These are phyloP conservation scores for Neofusicoccum parvum DNA, from an alignment of 2,329 filamentous ascomycete species.

Conservation along the genomic window DNA sequence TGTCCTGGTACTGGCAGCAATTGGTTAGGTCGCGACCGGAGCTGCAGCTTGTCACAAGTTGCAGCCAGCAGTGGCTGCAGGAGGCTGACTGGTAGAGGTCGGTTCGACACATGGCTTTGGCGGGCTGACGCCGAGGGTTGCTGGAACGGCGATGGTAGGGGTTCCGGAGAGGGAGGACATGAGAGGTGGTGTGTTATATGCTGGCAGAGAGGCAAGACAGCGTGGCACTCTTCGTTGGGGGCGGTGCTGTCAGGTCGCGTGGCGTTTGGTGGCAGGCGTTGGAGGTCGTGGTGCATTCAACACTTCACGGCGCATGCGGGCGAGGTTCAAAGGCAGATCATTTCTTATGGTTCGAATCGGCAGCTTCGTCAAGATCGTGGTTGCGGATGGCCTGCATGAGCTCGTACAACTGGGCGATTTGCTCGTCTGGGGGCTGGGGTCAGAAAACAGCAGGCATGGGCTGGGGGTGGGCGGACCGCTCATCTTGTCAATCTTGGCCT, in stretches of 20 bases:
- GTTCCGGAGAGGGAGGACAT: not conserved
- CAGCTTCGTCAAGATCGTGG: conserved; percentile 48
- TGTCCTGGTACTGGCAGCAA: conserved; percentile 42
- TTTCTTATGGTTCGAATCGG: conserved; percentile 21
- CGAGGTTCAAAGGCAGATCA: not conserved
- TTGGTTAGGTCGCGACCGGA: conserved; percentile 43
- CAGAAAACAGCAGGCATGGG: not conserved
- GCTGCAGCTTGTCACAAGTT: conserved; percentile 48
- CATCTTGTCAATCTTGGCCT: conserved; percentile 85
- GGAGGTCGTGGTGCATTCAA: not conserved
- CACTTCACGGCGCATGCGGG: no score
- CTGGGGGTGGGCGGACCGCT: conserved; percentile 65
- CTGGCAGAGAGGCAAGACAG: no score
- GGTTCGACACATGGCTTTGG: conserved; percentile 49
- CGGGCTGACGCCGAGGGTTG: no score
- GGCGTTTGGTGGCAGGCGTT: not conserved
- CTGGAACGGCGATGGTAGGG: no score
- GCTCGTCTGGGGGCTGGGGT: conserved; percentile 67
- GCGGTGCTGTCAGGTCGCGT: not conserved
- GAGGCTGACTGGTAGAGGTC: conserved; percentile 47
- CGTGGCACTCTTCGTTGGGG: not conserved
- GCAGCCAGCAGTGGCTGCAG: conserved; percentile 54
- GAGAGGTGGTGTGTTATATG: not conserved
- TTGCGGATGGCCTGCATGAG: conserved; percentile 80
- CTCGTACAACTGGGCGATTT: conserved; percentile 91